A percentile compares a stretch with the other conserved stretches of the same genome.
These are phyloP conservation scores for Gossypium gossypioides DNA, from an alignment of 441 rosid genomes.

Conservation along the genomic window DNA sequence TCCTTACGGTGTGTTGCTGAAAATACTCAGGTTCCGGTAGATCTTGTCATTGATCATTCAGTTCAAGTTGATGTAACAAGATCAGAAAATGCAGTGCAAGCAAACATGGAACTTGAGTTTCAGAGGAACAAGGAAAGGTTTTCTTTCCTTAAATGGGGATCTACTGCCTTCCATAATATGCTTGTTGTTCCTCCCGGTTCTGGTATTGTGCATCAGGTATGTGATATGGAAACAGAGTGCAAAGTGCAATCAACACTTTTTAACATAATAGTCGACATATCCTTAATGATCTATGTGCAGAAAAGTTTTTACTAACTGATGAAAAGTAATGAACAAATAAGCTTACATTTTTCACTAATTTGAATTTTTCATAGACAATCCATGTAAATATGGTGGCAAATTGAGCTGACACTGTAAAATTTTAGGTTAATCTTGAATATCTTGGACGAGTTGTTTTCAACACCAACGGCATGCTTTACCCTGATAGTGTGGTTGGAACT, in stretches of 20 bases:
- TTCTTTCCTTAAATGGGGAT: conserved; percentile 97
- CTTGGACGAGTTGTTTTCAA: conserved; percentile 96
- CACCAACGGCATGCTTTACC: conserved; percentile 62
- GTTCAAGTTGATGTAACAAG: conserved; percentile 96
- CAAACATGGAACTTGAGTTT: conserved; percentile 92
- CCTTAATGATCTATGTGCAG: neutral
- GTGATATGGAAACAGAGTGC: neutral
- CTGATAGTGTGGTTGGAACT: conserved; percentile 97
- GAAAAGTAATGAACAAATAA: neutral
- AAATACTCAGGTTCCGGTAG: conserved; percentile 81
- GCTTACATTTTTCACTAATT: neutral
- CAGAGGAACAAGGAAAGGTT: conserved; percentile 97
- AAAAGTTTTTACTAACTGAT: neutral
- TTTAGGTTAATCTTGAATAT: conserved; percentile 94
- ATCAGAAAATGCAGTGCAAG: conserved; percentile 90
- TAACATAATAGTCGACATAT: neutral
- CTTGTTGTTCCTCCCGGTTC: conserved; percentile 99
- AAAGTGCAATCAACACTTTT: neutral
- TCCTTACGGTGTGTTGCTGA: conserved; percentile 2
- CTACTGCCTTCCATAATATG: conserved; percentile 84
- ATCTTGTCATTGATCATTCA: conserved; percentile 93
- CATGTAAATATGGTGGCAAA: conserved; percentile 2
- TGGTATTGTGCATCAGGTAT: conserved; percentile 98
- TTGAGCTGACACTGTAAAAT: conserved; percentile 18
- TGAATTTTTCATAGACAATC: neutral